Percentiles rank a stretch among this genome's conserved stretches.
These are phyloP conservation scores for Daldinia decipiens DNA, from an alignment of 495 filamentous ascomycete species.

Conservation along the genomic window DNA sequence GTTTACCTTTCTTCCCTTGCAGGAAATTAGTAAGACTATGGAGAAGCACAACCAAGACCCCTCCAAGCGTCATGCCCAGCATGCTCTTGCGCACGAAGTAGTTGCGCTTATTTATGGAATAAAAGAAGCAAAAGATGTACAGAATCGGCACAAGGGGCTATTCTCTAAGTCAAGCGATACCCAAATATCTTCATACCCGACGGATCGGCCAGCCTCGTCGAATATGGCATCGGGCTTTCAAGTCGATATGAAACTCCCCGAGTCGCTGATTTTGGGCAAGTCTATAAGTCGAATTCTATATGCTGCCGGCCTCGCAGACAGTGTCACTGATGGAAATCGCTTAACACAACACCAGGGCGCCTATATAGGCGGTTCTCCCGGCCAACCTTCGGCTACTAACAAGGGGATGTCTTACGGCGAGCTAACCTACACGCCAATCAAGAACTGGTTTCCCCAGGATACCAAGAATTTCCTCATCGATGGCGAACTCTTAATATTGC, in stretches of 20 bases:
- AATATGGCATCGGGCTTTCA: constrained; percentile 43
- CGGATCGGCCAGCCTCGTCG: not conserved
- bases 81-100: constrained; percentile 81
- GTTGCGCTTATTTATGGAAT: constrained; percentile 80
- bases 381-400: constrained; percentile 47
- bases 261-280: constrained; percentile 68
- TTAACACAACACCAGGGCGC: constrained; percentile 67
- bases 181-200: constrained; percentile 20
- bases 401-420: constrained; percentile 63
- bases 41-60: constrained; percentile 71
- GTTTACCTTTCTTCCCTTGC: constrained; percentile 86
- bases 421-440: constrained; percentile 71
- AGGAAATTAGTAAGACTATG: constrained; percentile 71
- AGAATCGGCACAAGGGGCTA: constrained; percentile 67
- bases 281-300: constrained; percentile 72
- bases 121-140: constrained; percentile 64
- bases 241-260: constrained; percentile 70
- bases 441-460: constrained; percentile 65
- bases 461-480: constrained; percentile 71
- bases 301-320: constrained; percentile 72
- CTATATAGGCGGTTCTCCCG: constrained; percentile 71
- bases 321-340: constrained; percentile 72
- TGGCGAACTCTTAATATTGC: constrained; percentile 71
- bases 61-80: constrained; percentile 79
- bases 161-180: constrained; percentile 48